Evolutionary conservation across 2,329 filamentous ascomycete species (phyloP), one percentile per base, ranked within the genome.

Genomic region (Leptoxyphium fumago): DNA sequence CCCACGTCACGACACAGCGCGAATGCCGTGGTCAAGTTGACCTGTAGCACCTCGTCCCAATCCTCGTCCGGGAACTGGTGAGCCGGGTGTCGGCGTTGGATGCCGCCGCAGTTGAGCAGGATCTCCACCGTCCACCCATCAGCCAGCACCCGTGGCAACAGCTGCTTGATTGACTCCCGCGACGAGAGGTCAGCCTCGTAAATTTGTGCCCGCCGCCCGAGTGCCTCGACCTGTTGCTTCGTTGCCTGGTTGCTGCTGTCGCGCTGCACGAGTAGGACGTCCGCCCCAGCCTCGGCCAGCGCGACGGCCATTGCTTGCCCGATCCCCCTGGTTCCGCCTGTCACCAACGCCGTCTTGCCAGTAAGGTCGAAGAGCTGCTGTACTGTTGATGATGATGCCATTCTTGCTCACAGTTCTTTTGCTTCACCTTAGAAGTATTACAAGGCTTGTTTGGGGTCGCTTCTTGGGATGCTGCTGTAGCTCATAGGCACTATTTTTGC

Each of bases 21-120:
- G 66, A 94, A 94, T 43, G 91, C 84, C 38, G 82, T 73, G 57
- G 75, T 82, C 39, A 94, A 76, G 65, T 95, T 95, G 41, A 94
- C 82, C 68, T 94, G 84, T 38, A 94, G 68, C 28, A 94, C 82
- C 55, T 82, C 76, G 57, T 82, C 74, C 74, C 85, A 93, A 66
- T 91, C 84, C 39, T 69, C 65, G 58, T 82, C 76, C 0, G 84
- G 84, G 58, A 94, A 94, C 46, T 73, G 63, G 54, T 86, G 77
- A 38, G 80, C 78, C 0, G 83, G 77, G 61, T 91, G 82, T 11
- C 86, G 73, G 49, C 78, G 73, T 63, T 94, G 87, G 58, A 94
- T 88, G 21, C 87, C 87, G 14, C 83, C 87, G 65, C 84, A 89
- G 67, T 88, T 94, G 54, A 94, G 67, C 7, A 94, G 74, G 56